phyloP scores from a whole-genome alignment of 2,329 filamentous ascomycete species.

The Orbilia ellipsospora region DNA sequence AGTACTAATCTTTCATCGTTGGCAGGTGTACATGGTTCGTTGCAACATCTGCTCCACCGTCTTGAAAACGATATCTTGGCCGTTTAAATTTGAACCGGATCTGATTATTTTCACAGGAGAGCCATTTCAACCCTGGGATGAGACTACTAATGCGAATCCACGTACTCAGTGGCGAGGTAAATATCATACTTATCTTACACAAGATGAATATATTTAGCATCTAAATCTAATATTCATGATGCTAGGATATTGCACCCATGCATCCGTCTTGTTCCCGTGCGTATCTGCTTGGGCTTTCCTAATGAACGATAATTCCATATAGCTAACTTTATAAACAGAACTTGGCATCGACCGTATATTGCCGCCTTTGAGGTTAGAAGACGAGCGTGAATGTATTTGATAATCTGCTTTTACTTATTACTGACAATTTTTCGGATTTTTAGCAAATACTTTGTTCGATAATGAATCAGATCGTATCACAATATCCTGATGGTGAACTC shows the following conservation, averaged over 20 bases:
- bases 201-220: neutral
- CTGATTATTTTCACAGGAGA: slow-evolving; percentile 68
- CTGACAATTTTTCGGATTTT: neutral
- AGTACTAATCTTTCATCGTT: neutral
- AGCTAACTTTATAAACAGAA: slow-evolving; percentile 18
- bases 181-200: neutral
- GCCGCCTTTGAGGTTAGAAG: slow-evolving; percentile 67
- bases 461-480: slow-evolving; percentile 65
- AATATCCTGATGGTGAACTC: slow-evolving; percentile 52
- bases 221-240: neutral
- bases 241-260: slow-evolving; percentile 82
- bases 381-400: slow-evolving; percentile 11
- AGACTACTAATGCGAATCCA: slow-evolving; percentile 60
- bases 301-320: neutral
- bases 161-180: slow-evolving; percentile 38
- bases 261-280: slow-evolving; percentile 75
- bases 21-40: slow-evolving; percentile 43
- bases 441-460: slow-evolving; percentile 68
- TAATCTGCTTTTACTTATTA: neutral
- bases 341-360: slow-evolving; percentile 68
- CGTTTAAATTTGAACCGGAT: too few species aligned
- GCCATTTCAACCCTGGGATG: slow-evolving; percentile 71
- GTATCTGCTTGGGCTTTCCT: neutral
- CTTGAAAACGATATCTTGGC: neutral
- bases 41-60: neutral